phyloP scores from a whole-genome alignment of 352 stramenopile species.

The Phytophthora niederhauseri region DNA sequence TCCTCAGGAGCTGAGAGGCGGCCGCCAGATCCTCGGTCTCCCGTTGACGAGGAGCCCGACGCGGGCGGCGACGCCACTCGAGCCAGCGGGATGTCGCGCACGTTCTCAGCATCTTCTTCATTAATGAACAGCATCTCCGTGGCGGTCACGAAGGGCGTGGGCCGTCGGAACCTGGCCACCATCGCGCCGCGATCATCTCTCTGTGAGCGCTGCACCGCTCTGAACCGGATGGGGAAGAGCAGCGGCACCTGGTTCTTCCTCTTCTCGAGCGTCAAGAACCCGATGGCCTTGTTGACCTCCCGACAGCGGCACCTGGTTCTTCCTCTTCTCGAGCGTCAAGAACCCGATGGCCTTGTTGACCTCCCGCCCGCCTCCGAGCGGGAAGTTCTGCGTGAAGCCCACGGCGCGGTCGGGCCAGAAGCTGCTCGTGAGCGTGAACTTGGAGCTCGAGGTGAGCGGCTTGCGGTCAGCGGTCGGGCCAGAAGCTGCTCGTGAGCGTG shows the following conservation, averaged over 20 bases:
- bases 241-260: conserved; percentile 63
- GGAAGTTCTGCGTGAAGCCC: conserved; percentile 63
- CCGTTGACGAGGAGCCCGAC: conserved; percentile 13
- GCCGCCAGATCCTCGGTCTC: conserved; percentile 3
- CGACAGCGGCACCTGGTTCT: conserved; percentile 60
- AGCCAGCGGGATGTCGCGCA: conserved; percentile 47
- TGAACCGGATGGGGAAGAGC: conserved; percentile 66
- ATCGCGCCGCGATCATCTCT: conserved; percentile 35
- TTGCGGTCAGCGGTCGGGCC: conserved; percentile 59
- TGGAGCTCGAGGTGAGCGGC: conserved; percentile 48
- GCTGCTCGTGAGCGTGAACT: conserved; percentile 65
- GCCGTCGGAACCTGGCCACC: conserved; percentile 19
- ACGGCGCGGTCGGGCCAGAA: conserved; percentile 60
- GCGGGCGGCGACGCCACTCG: conserved; percentile 26
- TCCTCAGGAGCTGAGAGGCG: conserved; percentile 31
- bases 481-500: conserved; percentile 64
- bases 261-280: conserved; percentile 71
- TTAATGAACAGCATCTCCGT: conserved; percentile 62
- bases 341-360: conserved; percentile 64
- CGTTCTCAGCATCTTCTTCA: conserved; percentile 47
- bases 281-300: conserved; percentile 58
- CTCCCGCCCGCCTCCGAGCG: conserved; percentile 51
- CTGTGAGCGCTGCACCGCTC: conserved; percentile 45
- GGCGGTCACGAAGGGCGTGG: conserved; percentile 53
- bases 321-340: conserved; percentile 70